Evolutionary conservation across 805 yeast species (phyloP), one percentile per base, ranked within the genome.

Genomic region (Wickerhamiella alocasiicola): DNA sequence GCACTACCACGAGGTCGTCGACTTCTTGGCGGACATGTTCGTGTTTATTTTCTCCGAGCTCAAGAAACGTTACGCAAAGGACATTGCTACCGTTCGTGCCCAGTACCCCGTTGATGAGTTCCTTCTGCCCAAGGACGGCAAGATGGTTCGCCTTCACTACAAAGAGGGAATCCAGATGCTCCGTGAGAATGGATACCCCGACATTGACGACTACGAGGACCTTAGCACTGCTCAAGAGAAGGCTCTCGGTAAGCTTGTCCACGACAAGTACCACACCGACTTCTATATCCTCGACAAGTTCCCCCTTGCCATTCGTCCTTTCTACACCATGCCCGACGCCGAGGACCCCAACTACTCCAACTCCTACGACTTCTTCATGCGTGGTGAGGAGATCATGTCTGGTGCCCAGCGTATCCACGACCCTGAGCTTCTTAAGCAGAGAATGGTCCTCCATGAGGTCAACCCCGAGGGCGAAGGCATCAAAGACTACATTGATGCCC

Each of bases 361-460:
- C 75, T 88, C 97, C 16, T 91, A 88, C 61, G 98, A 91, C 68
- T 91, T 91, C 78, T 91, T 91, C 74, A 91, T 91, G 98, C 81
- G 98, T 70, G 99, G 99, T 60, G 98, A 91, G 68, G 99, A 91
- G 67, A 91, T 91, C 55, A 68, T 91, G 53, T 84, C 95, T n/a
- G 99, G 99, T 56, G 99, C 98, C 44, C 99, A 91, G 70, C 95
- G 99, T 74, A 75, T 91, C 53, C 99, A 91, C 61, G 97, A 91
- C 62, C 77, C 94, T 38, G 83, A 69, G 47, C 68, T 91, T 54
- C 74, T 91, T 55, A 70, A 66, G 54, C 73, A 81, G 65, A 77
- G 97, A 67, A 76, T 91, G 81, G 67, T 62, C 36, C 80, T 70
- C 28, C 94, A 81, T 56, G 97, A 74, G 20, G 76, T 91, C 42